These are phyloP conservation scores for Geranium rotundifolium DNA, from an alignment of 345 rosid genomes.

Conservation along the genomic window DNA sequence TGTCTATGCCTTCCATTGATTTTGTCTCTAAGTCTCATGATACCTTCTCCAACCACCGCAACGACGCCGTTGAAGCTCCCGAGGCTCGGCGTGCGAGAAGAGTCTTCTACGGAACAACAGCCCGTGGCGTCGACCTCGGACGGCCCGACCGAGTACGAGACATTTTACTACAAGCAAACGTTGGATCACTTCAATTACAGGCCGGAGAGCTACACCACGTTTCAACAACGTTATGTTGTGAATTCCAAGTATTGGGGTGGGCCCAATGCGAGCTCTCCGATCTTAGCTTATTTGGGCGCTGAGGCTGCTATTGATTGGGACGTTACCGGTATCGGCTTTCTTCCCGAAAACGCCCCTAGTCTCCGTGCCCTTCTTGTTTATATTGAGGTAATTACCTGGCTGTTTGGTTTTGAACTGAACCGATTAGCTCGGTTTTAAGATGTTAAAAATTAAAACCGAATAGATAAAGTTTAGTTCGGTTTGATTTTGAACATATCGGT, in stretches of 20 bases:
- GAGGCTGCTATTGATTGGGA: slow-evolving; percentile 27
- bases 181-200: slow-evolving; percentile 49
- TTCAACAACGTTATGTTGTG: slow-evolving; percentile 35
- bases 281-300: slow-evolving; percentile 36
- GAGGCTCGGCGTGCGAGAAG: slow-evolving; percentile 10
- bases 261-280: slow-evolving; percentile 29
- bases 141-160: slow-evolving; percentile 9
- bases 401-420: neutral
- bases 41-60: slow-evolving; percentile 1
- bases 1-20: neutral
- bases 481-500: too few species aligned
- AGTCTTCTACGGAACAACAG: neutral
- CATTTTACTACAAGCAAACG: slow-evolving; percentile 25
- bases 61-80: slow-evolving; percentile 8
- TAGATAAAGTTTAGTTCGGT: too few species aligned
- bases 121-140: neutral
- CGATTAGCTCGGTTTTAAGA: too few species aligned
- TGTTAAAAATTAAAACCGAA: too few species aligned
- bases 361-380: slow-evolving; percentile 29
- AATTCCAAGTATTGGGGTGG: slow-evolving; percentile 44
- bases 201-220: slow-evolving; percentile 39
- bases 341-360: slow-evolving; percentile 23
- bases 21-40: neutral
- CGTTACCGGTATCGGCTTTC: slow-evolving; percentile 13
- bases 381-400: slow-evolving; percentile 24